phyloP scores from a whole-genome alignment of 2,329 filamentous ascomycete genomes.

The Phyllosticta capitalensis region DNA sequence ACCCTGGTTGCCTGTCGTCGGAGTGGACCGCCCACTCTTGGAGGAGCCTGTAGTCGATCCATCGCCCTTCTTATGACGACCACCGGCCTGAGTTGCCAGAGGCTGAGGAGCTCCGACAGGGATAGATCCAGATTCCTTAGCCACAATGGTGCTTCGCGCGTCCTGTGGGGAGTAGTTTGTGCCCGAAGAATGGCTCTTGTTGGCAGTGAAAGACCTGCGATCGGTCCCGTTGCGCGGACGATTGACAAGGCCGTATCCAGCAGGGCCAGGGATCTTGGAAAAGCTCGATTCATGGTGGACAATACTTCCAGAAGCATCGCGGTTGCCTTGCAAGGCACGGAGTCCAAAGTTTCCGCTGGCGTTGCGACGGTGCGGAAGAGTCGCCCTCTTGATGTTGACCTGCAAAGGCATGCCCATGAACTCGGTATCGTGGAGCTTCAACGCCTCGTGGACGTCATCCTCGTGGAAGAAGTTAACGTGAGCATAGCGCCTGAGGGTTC shows the following conservation, averaged over 20 bases:
- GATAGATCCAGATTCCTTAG: background rate
- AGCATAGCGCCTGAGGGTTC: background rate
- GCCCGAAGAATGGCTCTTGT: background rate
- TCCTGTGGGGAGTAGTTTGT: conserved; percentile 7
- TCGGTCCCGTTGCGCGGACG: background rate
- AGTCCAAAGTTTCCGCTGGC: background rate
- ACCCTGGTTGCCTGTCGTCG: background rate
- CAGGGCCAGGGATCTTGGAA: background rate
- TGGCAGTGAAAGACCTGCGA: background rate
- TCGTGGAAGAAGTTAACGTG: background rate
- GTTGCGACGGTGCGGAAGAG: background rate
- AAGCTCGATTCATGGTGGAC: background rate
- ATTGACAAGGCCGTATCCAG: background rate
- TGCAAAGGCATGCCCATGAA: background rate
- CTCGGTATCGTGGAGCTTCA: background rate
- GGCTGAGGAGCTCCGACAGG: background rate
- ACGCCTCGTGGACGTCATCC: background rate
- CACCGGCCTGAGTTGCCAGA: background rate
- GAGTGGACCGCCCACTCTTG: background rate
- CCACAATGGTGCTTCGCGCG: background rate
- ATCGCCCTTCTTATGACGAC: background rate
- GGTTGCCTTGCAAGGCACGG: background rate
- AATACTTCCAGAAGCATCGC: background rate
- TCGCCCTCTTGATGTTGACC: background rate
- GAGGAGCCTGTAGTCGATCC: background rate